Base-by-base conservation (phyloP, 116 monocot species). In the Zostera marina region DNA sequence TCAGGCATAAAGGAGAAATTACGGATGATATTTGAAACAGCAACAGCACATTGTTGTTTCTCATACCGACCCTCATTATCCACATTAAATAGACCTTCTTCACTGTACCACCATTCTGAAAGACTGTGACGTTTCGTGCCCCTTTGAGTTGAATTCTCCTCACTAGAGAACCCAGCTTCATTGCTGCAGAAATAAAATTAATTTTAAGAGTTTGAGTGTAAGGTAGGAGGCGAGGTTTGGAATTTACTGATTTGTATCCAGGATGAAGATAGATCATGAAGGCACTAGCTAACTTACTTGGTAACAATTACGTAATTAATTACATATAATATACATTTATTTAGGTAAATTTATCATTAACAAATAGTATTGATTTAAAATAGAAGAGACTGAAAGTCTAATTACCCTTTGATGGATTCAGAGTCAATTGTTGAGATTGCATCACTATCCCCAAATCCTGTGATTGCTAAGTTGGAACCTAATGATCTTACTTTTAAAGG, bases 1-100 rank as follows among this genome's bases (percentile, higher is more conserved):
- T 98, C 98, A 44, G 98, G 98, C 90, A 98, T 98, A 72, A 98
- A 98, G 52, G 98, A 90, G 70, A 98, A 98, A 56, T 98, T 98
- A 2, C 86, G 70, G 21, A 98, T 81, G 49, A 90, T 83, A 80
- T 98, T 98, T 49, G 98, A 98, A 63, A 85, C 83, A 62, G 80
- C 90, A 70, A 90, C 61, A 52, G 86, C 98, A 75, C 98, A 90
- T 45, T 76, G 90, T 64, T 98, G 98, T 56, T 78, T 98, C 68
- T 98, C 90, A 62, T 70, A 54, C 4, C 81, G 69, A 2, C 80
- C 98, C 64, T 98, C 98, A 39, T 98, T 83, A 65, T 98, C 83
- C 40, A 79, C 17, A 60, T 90, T 98, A 65, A 98, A 98, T 53
- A 98, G 55, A 9, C 98, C 90, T 68, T 89, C 98, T 47, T 98